Evolutionary conservation across 2,329 filamentous ascomycete genomes (phyloP).

Genomic region (Paraphoma chrysanthemicola): DNA sequence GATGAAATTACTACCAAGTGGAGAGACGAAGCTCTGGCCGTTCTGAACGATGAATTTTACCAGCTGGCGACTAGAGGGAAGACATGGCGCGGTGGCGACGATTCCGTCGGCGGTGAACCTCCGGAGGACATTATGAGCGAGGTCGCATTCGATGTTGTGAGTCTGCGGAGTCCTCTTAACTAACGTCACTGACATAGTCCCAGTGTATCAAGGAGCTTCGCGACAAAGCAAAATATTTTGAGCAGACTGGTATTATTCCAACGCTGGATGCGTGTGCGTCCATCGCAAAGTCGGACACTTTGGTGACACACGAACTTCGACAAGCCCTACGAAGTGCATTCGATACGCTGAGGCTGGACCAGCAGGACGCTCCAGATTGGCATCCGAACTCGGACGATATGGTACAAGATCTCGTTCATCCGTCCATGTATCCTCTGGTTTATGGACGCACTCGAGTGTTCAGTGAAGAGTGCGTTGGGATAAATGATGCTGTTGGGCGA

Average conservation of each 20-base stretch:
- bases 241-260: slow-evolving; percentile 50
- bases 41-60: slow-evolving; percentile 20
- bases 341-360: slow-evolving; percentile 57
- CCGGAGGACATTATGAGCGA: slow-evolving; percentile 20
- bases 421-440: slow-evolving; percentile 67
- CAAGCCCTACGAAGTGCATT: slow-evolving; percentile 55
- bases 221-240: slow-evolving; percentile 58
- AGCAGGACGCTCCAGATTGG: slow-evolving; percentile 55
- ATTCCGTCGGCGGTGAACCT: neutral
- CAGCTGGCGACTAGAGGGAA: slow-evolving; percentile 8
- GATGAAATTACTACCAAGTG: slow-evolving; percentile 34
- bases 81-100: neutral
- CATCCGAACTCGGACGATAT: slow-evolving; percentile 64
- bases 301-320: slow-evolving; percentile 50
- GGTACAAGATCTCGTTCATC: slow-evolving; percentile 69
- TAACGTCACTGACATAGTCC: neutral
- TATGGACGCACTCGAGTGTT: slow-evolving; percentile 59
- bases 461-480: slow-evolving; percentile 29
- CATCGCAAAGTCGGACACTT: slow-evolving; percentile 62
- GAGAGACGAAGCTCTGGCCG: slow-evolving; percentile 28
- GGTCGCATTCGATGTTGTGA: slow-evolving; percentile 20
- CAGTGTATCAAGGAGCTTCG: slow-evolving; percentile 54
- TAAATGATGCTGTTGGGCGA: slow-evolving; percentile 34
- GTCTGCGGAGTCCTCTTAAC: neutral
- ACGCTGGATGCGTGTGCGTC: slow-evolving; percentile 55